phyloP scores from a whole-genome alignment of 2,329 filamentous ascomycete genomes.

The Cercospora canescens region DNA sequence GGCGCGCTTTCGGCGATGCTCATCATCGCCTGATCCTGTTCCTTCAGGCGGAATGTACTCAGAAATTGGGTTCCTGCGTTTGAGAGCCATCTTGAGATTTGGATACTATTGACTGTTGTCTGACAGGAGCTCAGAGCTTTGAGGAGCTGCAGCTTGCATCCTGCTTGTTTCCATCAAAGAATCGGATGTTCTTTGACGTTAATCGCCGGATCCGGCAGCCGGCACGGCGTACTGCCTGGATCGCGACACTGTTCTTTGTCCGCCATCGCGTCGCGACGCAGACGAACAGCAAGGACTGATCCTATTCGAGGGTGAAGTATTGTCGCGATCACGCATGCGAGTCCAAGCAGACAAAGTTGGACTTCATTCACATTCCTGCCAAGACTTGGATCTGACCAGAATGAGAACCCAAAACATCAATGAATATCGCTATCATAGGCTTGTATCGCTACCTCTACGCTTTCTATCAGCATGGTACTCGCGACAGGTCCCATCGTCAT shows the following conservation, averaged over 20 bases:
- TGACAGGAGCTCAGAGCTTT: background rate
- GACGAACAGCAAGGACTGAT: background rate
- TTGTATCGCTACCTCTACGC: background rate
- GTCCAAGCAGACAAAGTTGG: background rate
- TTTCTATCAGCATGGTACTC: background rate
- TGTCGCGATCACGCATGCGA: background rate
- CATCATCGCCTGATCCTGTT: background rate
- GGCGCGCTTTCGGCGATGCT: background rate
- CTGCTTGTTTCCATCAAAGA: background rate
- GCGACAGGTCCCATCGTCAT: background rate
- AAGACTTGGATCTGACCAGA: background rate
- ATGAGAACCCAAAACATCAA: background rate
- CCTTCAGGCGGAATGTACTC: background rate
- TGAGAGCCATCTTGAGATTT: background rate
- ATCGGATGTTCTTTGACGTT: background rate
- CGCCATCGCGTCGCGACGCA: background rate
- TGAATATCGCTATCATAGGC: background rate
- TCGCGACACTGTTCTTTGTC: background rate
- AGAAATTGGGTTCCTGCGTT: background rate
- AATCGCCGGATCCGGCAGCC: background rate
- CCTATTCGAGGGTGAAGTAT: background rate
- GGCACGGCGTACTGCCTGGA: background rate
- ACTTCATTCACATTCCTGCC: slow-evolving; percentile 4
- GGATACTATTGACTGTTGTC: background rate
- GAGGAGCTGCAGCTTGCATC: background rate